Base-by-base conservation (phyloP, 495 filamentous ascomycete species). In the Podospora appendiculata region DNA sequence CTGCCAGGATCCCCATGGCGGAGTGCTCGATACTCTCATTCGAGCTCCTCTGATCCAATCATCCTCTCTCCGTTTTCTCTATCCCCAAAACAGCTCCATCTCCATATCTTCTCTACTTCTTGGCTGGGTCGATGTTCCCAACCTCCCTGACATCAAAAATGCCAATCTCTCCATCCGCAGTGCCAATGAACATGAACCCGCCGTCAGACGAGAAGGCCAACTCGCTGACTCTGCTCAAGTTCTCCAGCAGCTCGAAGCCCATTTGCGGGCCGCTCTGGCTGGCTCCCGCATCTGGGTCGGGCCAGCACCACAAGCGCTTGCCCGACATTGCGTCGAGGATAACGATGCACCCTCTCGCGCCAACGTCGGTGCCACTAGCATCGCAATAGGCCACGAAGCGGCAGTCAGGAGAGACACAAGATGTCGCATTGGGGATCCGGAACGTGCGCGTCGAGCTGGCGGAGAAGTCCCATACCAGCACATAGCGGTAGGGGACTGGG, bases 381-480 rank as follows among this genome's bases (percentile, higher is more conserved):
- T 68, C 62, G 54, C 62, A 64, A 48, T 68, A 69, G 1, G 60
- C 66, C 8, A 69, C 52, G 38, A 56, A 69, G 14, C 66, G 56
- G 48, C 66, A 69, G 48, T 69, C 66, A 0, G 64, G 66, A 16
- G 60, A 64, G 18, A 69, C 50, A 46, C 64, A 67, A 11, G 65
- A 62, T 8, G 50, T 54, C 8, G 62, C 54, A 32, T 69, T 69
- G 19, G 66, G 66, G 18, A 69, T 69, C 35, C 59, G 56, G 56
- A 67, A 69, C 0, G 66, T 69, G 14, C 56, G 53, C 1, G 66
- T 69, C 6, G 58, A 62, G 38, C 44, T 54, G 6, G 52, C 66
- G 4, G 60, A 50, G 36, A 69, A 67, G 52, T 69, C 66, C 66
- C 66, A 69, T 2, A 69, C 58, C 3, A 69, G 48, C 1, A 69